A percentile compares a stretch with the other conserved stretches of the same genome.
Conservation (phyloP, 371 early-diverging fungal species). For the Mycotypha africana region DNA sequence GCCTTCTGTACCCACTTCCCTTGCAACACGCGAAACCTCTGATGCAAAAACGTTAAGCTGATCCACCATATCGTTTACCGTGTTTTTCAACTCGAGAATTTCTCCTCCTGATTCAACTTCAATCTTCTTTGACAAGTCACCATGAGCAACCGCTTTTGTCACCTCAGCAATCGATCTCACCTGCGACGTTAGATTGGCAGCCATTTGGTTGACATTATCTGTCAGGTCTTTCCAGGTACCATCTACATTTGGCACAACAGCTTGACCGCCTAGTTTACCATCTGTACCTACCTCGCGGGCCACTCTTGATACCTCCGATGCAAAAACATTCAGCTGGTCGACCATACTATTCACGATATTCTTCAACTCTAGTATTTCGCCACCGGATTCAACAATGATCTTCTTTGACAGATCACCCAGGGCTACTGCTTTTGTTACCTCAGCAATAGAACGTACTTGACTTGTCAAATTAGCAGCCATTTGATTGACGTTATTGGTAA, state of each 20-base stretch:
- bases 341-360: conserved; percentile 38
- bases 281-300: conserved; percentile 46
- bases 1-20: conserved; percentile 50
- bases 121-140: conserved; percentile 53
- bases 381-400: conserved; percentile 26
- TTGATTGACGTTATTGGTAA: conserved; percentile 54
- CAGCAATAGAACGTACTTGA: conserved; percentile 55
- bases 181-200: conserved; percentile 30
- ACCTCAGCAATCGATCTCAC: conserved; percentile 17
- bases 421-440: conserved; percentile 52
- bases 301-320: conserved; percentile 34
- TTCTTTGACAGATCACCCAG: conserved; percentile 40
- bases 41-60: conserved; percentile 31
- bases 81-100: conserved; percentile 20
- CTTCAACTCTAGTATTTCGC: conserved; percentile 34
- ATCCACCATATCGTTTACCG: conserved; percentile 13
- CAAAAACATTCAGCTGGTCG: conserved; percentile 31
- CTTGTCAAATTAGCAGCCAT: conserved; percentile 54
- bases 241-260: conserved; percentile 27
- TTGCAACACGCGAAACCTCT: conserved; percentile 37
- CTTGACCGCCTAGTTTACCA: conserved; percentile 30
- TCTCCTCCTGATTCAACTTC: conserved; percentile 37
- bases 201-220: conserved; percentile 42
- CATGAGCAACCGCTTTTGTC: conserved; percentile 39
- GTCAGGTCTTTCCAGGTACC: conserved; percentile 43